Evolutionary conservation across 192 early-diverging fungal species (phyloP), one percentile per base, ranked within the genome.

Genomic region (Backusella luteola): DNA sequence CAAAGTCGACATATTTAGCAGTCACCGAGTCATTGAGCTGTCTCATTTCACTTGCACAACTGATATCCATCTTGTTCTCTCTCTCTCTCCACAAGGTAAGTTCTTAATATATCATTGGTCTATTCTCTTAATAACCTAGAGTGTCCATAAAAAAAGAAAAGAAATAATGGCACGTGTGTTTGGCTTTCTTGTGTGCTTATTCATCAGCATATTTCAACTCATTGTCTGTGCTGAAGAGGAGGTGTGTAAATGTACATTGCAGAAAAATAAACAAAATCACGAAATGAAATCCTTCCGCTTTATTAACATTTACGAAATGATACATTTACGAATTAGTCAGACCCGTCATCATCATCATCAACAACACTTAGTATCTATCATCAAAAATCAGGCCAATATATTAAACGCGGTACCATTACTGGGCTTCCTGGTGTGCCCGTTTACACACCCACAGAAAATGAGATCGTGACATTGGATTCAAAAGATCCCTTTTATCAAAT

Each of bases 321-420:
- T 26, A 56, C 6, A 63, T 63, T 63, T 11, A 29, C 3, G 56
- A 11, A 63, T 26, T 63, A 63, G 56, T 63, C 21, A 11, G 56
- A 63, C 12, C 21, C 56, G 32, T 32, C 32, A 63, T 29, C 56
- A 63, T 29, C 56, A 56, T 11, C n/a, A 56, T 9, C 53, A 59
- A 63, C 56, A 26, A 29, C 34, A 35, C 35, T 77, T 34, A 52
- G 69, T 29, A 56, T 78, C 12, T 78, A 73, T 53, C 78, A 79
- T 41, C 38, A 56, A 67, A 66, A 66, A 12, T 66, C 46, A 34
- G 73, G 73, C 3, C 69, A 78, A 32, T 81, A 73, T n/a, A 63
- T 81, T 19, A 77, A 77, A 52, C 80, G 80, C 34, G 80, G 80
- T 42, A 70, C 71, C 23, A 81, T 81, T 12, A 53, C 35, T 29